Conservation (phyloP, 177 flowering plant genomes). For the Vitis hybrid region DNA sequence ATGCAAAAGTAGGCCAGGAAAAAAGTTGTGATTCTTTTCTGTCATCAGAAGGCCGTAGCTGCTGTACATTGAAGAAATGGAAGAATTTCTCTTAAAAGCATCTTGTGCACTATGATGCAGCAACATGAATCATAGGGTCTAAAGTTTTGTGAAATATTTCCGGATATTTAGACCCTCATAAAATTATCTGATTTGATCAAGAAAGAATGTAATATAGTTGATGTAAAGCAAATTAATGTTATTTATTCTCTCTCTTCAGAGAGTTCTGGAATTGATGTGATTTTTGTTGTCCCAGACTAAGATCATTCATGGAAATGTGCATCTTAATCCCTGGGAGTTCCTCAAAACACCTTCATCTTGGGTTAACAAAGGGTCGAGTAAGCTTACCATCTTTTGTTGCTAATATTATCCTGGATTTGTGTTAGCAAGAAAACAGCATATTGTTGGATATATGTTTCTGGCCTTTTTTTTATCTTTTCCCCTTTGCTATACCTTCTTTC, state of each 20-base stretch:
- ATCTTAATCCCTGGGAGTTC: conserved; percentile 79
- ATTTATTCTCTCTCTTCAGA: not conserved
- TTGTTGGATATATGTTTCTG: not conserved
- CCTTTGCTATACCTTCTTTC: not conserved
- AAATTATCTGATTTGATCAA: not conserved
- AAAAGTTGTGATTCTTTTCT: too few relatives aligned
- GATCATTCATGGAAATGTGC: conserved; percentile 95
- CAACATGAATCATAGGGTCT: not conserved
- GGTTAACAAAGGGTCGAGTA: conserved; percentile 41
- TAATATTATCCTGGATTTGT: not conserved
- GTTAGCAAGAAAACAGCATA: not conserved
- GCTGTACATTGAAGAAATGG: too few relatives aligned
- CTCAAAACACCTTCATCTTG: conserved; percentile 37
- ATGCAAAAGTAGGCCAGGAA: too few relatives aligned
- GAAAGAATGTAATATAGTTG: not conserved
- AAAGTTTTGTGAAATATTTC: not conserved
- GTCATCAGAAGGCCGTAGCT: too few relatives aligned
- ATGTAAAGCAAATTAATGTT: not conserved
- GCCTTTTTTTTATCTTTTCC: not conserved
- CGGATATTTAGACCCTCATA: not conserved
- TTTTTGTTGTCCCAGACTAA: conserved; percentile 54
- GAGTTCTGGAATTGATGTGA: not conserved
- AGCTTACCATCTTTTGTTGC: conserved; percentile 21
- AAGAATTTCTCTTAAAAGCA: too few relatives aligned
- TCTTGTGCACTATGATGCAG: not conserved